Conservation (phyloP, 106 monocot species). For the Allium sativum region DNA sequence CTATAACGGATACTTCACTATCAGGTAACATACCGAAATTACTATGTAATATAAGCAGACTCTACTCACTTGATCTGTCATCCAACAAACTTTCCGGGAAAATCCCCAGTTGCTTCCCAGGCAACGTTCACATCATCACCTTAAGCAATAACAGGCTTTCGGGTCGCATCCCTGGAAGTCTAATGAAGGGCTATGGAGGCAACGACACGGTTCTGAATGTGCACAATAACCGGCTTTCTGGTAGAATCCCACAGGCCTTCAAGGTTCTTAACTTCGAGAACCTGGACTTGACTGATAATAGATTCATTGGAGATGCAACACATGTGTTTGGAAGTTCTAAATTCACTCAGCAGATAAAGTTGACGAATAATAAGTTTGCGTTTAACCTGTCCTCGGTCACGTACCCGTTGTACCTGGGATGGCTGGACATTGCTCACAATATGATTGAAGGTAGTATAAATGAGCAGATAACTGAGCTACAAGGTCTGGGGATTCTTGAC, state of each 20-base stretch:
- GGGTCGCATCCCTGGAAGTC: slow-evolving; percentile 24
- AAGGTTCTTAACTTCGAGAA: slow-evolving; percentile 5
- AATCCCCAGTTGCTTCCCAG: slow-evolving; percentile 31
- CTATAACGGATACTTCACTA: slow-evolving; percentile 33
- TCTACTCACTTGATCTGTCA: slow-evolving; percentile 20
- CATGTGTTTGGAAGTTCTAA: slow-evolving; percentile 28
- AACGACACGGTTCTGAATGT: slow-evolving; percentile 22
- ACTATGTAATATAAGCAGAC: slow-evolving; percentile 16
- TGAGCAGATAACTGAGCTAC: slow-evolving; percentile 7
- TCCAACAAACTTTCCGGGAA: slow-evolving; percentile 30
- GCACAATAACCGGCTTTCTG: slow-evolving; percentile 31
- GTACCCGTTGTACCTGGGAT: slow-evolving; percentile 21
- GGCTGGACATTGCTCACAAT: slow-evolving; percentile 12
- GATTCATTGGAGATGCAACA: slow-evolving; percentile 35
- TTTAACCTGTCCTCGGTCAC: slow-evolving; percentile 34
- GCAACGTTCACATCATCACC: slow-evolving; percentile 22
- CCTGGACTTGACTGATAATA: slow-evolving; percentile 37
- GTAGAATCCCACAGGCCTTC: slow-evolving; percentile 20
- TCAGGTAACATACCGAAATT: slow-evolving; percentile 36
- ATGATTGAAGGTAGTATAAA: slow-evolving; percentile 11
- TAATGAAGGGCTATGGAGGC: slow-evolving; percentile 8
- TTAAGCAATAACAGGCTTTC: slow-evolving; percentile 31
- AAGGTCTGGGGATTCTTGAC: slow-evolving; percentile 15
- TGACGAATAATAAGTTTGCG: slow-evolving; percentile 28
- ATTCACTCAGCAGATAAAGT: slow-evolving; percentile 12